Percentiles rank a stretch among this genome's conserved stretches.
Evolutionary conservation across 805 yeast species (phyloP).

Genomic region (Kodamaea sagamina): DNA sequence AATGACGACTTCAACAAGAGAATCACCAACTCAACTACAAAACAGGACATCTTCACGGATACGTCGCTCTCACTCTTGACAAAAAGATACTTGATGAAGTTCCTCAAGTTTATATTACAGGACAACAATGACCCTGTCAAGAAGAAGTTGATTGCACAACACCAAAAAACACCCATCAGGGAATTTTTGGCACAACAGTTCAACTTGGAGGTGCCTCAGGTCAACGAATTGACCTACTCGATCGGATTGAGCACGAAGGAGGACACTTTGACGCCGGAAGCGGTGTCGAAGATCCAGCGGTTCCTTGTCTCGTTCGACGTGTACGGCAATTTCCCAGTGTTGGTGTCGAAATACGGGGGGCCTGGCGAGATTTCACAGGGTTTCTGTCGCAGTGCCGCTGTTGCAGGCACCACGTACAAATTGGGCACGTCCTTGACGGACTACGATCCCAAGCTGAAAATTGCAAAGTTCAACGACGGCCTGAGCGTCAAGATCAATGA

Average conservation of each 20-base stretch:
- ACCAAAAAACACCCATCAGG: slow-evolving; percentile 56
- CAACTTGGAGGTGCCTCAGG: slow-evolving; percentile 71
- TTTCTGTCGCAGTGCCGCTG: slow-evolving; percentile 96
- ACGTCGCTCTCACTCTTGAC: slow-evolving; percentile 72
- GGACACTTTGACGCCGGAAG: slow-evolving; percentile 67
- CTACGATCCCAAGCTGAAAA: slow-evolving; percentile 64
- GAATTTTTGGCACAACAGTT: slow-evolving; percentile 64
- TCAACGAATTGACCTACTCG: slow-evolving; percentile 80
- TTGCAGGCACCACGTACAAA: slow-evolving; percentile 93
- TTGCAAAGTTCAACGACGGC: slow-evolving; percentile 77
- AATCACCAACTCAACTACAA: slow-evolving; percentile 66
- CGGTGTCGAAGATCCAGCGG: slow-evolving; percentile 77
- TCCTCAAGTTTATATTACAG: slow-evolving; percentile 77
- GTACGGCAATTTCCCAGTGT: slow-evolving; percentile 91
- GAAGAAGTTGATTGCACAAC: slow-evolving; percentile 56
- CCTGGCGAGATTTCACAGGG: slow-evolving; percentile 97
- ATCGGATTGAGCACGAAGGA: slow-evolving; percentile 74
- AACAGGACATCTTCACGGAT: slow-evolving; percentile 91
- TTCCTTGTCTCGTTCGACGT: slow-evolving; percentile 84
- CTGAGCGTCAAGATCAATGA: slow-evolving; percentile 74
- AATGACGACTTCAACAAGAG: slow-evolving; percentile 82
- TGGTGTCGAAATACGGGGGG: slow-evolving; percentile 91
- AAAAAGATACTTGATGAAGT: slow-evolving; percentile 86
- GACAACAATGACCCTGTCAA: slow-evolving; percentile 61
- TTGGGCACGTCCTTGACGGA: slow-evolving; percentile 65